phyloP scores from a whole-genome alignment of 2,329 filamentous ascomycete species.

The Aureobasidium leucospermi region DNA sequence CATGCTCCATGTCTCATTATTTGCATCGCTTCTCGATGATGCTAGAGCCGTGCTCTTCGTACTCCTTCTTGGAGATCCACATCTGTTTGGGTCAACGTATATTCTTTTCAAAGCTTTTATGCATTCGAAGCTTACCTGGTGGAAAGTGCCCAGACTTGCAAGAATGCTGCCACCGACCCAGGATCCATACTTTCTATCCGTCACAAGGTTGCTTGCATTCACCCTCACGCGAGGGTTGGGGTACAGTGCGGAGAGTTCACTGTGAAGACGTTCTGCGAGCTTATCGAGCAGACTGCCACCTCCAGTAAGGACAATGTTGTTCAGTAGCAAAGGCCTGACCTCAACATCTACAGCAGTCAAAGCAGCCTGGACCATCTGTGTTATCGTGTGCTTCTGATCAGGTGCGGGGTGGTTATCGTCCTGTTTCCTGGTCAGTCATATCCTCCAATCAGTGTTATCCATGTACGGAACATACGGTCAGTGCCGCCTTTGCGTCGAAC shows the following conservation, averaged over 20 bases:
- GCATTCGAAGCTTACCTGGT: slow-evolving; percentile 49
- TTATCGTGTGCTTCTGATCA: slow-evolving; percentile 65
- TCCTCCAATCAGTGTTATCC: not conserved
- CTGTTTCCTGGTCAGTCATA: slow-evolving; percentile 19
- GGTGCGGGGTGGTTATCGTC: slow-evolving; percentile 45
- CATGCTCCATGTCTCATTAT: slow-evolving; percentile 33
- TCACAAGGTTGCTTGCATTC: slow-evolving; percentile 75
- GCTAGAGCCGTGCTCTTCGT: slow-evolving; percentile 83
- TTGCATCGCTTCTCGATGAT: slow-evolving; percentile 97
- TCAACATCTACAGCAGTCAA: slow-evolving; percentile 82
- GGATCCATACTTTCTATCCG: slow-evolving; percentile 82
- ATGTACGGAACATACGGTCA: slow-evolving; percentile 30
- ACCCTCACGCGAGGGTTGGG: slow-evolving; percentile 83
- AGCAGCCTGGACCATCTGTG: slow-evolving; percentile 70
- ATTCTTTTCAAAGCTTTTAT: not conserved
- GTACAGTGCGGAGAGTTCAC: slow-evolving; percentile 73
- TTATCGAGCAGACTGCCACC: slow-evolving; percentile 81
- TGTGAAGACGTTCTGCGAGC: slow-evolving; percentile 83
- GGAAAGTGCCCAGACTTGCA: slow-evolving; percentile 90
- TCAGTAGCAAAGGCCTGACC: slow-evolving; percentile 71
- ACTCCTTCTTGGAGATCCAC: slow-evolving; percentile 98
- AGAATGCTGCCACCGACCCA: slow-evolving; percentile 98
- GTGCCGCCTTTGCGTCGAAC: slow-evolving; percentile 77
- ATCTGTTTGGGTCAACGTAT: slow-evolving; percentile 41
- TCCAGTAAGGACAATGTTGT: slow-evolving; percentile 88